A percentile compares a stretch with the other conserved stretches of the same genome.
These are phyloP conservation scores for Syncephalastrum contaminatum DNA, from an alignment of 371 early-diverging fungal species.

Conservation along the genomic window DNA sequence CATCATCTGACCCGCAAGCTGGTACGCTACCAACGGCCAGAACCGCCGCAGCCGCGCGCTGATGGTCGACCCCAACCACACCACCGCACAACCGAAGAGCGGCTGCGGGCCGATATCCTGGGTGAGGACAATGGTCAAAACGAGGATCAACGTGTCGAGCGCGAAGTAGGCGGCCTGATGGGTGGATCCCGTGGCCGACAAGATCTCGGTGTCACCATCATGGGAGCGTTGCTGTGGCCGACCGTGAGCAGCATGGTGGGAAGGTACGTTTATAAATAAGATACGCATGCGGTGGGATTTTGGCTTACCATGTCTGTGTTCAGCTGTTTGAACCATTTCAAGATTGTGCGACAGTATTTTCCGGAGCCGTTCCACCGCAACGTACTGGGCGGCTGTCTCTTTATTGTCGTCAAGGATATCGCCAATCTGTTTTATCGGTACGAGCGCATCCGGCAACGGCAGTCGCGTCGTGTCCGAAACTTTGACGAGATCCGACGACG, in stretches of 20 bases:
- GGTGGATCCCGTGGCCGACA: slow-evolving; percentile 7
- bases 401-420: slow-evolving; percentile 57
- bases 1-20: slow-evolving; percentile 22
- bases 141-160: too few species aligned
- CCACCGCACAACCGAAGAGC: background rate
- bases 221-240: slow-evolving; percentile 57
- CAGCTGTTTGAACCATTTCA: slow-evolving; percentile 48
- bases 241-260: slow-evolving; percentile 42
- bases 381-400: slow-evolving; percentile 59
- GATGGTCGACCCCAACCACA: too few species aligned
- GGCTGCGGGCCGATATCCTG: background rate
- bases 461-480: slow-evolving; percentile 37
- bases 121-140: background rate
- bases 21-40: slow-evolving; percentile 14
- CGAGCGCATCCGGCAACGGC: slow-evolving; percentile 35
- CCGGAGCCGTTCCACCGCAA: slow-evolving; percentile 61
- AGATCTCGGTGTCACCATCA: slow-evolving; percentile 46
- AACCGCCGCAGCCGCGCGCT: slow-evolving; percentile 1
- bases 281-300: background rate
- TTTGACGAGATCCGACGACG: slow-evolving; percentile 19
- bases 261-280: slow-evolving; percentile 18
- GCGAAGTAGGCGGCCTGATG: too few species aligned
- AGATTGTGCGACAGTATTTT: slow-evolving; percentile 46
- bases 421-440: slow-evolving; percentile 38
- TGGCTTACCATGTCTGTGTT: background rate